Conservation (phyloP, 768 basidiomycete species). For the Dendrothele bispora region DNA sequence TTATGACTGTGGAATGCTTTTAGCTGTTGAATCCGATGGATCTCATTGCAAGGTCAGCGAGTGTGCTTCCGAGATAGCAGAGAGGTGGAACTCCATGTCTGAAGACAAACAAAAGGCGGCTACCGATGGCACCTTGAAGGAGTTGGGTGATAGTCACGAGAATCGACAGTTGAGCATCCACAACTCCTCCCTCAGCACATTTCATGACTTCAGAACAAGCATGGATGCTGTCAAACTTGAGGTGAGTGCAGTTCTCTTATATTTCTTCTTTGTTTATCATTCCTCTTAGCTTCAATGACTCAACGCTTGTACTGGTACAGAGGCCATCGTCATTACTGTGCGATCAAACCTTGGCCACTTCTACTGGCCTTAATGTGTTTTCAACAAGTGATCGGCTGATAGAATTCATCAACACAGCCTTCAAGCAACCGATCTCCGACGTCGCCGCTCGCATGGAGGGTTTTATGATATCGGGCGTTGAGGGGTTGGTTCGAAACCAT, state of each 20-base stretch:
- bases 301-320: slow-evolving; percentile 8
- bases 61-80: not conserved
- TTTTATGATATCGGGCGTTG: slow-evolving; percentile 9
- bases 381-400: slow-evolving; percentile 2
- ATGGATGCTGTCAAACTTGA: slow-evolving; percentile 7
- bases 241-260: slow-evolving; percentile 1
- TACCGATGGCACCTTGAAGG: not conserved
- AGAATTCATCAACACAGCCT: slow-evolving; percentile 4
- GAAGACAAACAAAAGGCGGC: slow-evolving; percentile 1
- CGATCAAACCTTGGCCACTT: not conserved
- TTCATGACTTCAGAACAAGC: slow-evolving; percentile 3
- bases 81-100: slow-evolving; percentile 7
- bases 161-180: slow-evolving; percentile 4
- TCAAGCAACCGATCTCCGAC: slow-evolving; percentile 4
- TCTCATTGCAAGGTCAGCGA: not conserved
- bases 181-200: not conserved
- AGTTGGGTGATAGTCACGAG: not conserved
- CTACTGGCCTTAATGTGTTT: slow-evolving; percentile 1
- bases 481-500: slow-evolving; percentile 4
- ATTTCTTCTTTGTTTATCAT: not conserved
- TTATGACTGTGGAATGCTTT: too few species aligned
- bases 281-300: slow-evolving; percentile 3
- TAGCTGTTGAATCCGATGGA: too few species aligned
- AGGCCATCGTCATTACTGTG: slow-evolving; percentile 1
- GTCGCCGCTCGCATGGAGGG: slow-evolving; percentile 7